Conservation (phyloP, 169 alveolate species). For the Plasmodium malariae region DNA sequence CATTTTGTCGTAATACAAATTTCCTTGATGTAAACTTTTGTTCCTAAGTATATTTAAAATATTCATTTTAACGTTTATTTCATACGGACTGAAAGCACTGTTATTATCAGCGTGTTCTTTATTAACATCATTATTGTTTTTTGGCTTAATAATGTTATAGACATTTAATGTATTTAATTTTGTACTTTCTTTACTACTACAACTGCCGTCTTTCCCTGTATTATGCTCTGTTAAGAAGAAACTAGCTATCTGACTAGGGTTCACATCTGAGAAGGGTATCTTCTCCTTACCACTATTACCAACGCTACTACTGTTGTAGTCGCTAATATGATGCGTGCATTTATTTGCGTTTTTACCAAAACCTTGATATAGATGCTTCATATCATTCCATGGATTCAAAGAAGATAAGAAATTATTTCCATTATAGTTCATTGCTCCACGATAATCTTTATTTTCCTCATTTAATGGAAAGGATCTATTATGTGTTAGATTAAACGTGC, state of each 20-base stretch:
- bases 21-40: neutral
- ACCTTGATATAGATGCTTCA: neutral
- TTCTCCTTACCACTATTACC: neutral
- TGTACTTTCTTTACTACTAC: too few relatives aligned
- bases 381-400: neutral
- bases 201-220: too few relatives aligned
- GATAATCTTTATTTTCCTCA: neutral
- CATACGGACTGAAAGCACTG: neutral
- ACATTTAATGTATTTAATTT: neutral
- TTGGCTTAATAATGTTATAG: neutral
- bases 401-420: neutral
- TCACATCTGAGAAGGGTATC: neutral
- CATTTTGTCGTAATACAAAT: neutral
- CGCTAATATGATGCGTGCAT: too few relatives aligned
- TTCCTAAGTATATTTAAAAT: constrained; percentile 4
- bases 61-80: neutral
- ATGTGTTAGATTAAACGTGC: neutral
- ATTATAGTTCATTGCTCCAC: neutral
- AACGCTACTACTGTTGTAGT: too few relatives aligned
- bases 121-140: neutral
- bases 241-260: neutral
- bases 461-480: neutral
- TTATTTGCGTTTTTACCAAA: neutral
- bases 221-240: neutral
- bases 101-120: neutral